Evolutionary conservation across 495 filamentous ascomycete species (phyloP), one percentile per base, ranked within the genome.

Genomic region (Lasiosphaeriaceae sp.): DNA sequence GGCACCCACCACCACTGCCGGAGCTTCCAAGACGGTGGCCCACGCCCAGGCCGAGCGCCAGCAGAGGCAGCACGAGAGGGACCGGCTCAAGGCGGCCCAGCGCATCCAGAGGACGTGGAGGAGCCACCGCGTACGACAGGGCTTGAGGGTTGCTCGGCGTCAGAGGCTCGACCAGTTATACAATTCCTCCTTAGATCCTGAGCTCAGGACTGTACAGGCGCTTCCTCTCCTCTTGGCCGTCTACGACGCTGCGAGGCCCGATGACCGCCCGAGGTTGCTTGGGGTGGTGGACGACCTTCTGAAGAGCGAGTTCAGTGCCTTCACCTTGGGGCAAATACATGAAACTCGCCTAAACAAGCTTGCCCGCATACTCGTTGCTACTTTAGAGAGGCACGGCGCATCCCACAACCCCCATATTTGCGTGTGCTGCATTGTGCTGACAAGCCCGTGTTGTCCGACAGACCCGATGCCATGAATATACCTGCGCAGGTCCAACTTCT

Each of bases 11-110:
- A 56, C 75, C 2, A 75, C 66, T 14, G 71, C 80, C 11, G 87
- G 87, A 19, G 78, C 84, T 3, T 89, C 90, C 56, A 86, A 85
- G 64, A 87, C 93, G 0, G 80, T 97, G 14, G 87, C 88, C 23
- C 83, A 87, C 59, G 95, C 94, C 20, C 90, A 96, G 64, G 86
- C 89, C 58, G 90, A 96, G 64, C 86, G 94, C 31, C 66, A 83
- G 56, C 76, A 84, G 54, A 83, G 94, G 65, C 89, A 97, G 61
- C 88, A 83, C 29, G 90, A 97, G 66, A 80, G 92, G 59, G 86
- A 90, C 19, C 83, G 85, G 46, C 76, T 92, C 26, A 87, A 86
- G 64, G 90, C 93, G 23, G 80, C 84, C 31, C 86, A 82, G 59
- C 77, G 75, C 45, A 80, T 97, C 59, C 94, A 98, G 69, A 82